phyloP scores from a whole-genome alignment of 2,329 filamentous ascomycete genomes.

The Trichocomaceae sp. region DNA sequence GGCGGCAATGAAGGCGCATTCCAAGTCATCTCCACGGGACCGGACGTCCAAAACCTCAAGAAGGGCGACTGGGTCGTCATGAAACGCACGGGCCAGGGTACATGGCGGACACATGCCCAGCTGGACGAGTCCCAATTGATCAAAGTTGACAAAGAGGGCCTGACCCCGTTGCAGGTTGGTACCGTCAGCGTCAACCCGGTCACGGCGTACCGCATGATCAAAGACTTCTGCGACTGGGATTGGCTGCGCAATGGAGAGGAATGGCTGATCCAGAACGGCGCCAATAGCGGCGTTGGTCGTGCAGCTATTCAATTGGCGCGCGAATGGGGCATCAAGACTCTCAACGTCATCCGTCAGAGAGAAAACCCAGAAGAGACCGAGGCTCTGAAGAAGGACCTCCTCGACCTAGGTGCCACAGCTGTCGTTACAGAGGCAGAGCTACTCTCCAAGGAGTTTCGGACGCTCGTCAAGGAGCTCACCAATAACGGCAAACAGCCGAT shows the following conservation, averaged over 20 bases:
- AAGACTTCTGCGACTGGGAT: conserved; percentile 59
- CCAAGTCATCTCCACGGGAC: conserved; percentile 69
- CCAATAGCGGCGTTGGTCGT: conserved; percentile 86
- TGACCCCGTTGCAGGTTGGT: conserved; percentile 71
- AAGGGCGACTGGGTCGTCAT: conserved; percentile 95
- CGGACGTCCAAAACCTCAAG: conserved; percentile 53
- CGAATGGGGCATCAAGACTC: conserved; percentile 81
- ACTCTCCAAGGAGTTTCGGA: conserved; percentile 37
- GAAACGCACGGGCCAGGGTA: conserved; percentile 74
- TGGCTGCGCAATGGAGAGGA: conserved; percentile 59
- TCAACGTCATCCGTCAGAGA: conserved; percentile 79
- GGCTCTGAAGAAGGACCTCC: conserved; percentile 55
- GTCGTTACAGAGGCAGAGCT: conserved; percentile 58
- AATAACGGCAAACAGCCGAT: conserved; percentile 65
- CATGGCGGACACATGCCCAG: conserved; percentile 87
- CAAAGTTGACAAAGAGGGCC: conserved; percentile 61
- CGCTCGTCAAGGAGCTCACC: conserved; percentile 60
- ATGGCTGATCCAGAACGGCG: conserved; percentile 96
- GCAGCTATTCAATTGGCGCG: conserved; percentile 81
- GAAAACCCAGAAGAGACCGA: conserved; percentile 59
- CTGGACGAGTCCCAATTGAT: conserved; percentile 57
- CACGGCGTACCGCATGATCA: conserved; percentile 88
- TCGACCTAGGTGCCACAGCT: conserved; percentile 55
- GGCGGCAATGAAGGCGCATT: conserved; percentile 79
- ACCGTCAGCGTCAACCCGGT: conserved; percentile 90